Evolutionary conservation across 2,329 filamentous ascomycete species (phyloP).

Genomic region (Curvularia sp.): DNA sequence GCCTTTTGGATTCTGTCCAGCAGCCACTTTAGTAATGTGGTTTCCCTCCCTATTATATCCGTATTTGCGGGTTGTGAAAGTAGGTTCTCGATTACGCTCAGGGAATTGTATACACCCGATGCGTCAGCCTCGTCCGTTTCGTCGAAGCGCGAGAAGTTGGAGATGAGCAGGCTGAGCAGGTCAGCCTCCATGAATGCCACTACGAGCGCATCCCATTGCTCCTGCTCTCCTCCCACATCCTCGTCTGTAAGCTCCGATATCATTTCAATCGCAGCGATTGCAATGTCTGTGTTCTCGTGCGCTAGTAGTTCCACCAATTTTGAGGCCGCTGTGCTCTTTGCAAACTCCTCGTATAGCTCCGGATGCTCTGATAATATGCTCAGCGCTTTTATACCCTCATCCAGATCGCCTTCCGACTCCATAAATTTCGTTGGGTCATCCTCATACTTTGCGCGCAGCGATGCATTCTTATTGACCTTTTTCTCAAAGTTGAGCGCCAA

Average conservation of each 20-base stretch:
- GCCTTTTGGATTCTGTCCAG: conserved; percentile 73
- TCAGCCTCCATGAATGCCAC: conserved; percentile 69
- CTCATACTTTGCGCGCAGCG: conserved; percentile 85
- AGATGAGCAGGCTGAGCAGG: conserved; percentile 74
- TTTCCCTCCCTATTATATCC: conserved; percentile 74
- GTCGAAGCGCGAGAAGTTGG: conserved; percentile 80
- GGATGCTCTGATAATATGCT: conserved; percentile 88
- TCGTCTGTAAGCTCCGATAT: conserved; percentile 92
- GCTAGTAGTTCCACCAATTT: conserved; percentile 83
- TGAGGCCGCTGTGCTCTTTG: conserved; percentile 72
- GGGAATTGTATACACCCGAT: conserved; percentile 83
- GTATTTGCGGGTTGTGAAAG: conserved; percentile 73
- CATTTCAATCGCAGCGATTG: conserved; percentile 88
- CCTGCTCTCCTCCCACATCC: conserved; percentile 80
- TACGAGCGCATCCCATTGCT: conserved; percentile 81
- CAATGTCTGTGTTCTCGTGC: conserved; percentile 97
- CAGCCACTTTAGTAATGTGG: conserved; percentile 76
- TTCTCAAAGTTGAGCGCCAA: conserved; percentile 86
- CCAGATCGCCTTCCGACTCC: conserved; percentile 84
- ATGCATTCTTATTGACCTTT: conserved; percentile 88
- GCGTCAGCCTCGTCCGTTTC: conserved; percentile 77
- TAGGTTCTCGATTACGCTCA: conserved; percentile 84
- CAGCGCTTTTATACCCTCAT: conserved; percentile 84
- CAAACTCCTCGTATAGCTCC: conserved; percentile 81
- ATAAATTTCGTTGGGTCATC: conserved; percentile 82